These are phyloP conservation scores for Tricholoma sp. DNA, from an alignment of 768 basidiomycete genomes.

Conservation along the genomic window DNA sequence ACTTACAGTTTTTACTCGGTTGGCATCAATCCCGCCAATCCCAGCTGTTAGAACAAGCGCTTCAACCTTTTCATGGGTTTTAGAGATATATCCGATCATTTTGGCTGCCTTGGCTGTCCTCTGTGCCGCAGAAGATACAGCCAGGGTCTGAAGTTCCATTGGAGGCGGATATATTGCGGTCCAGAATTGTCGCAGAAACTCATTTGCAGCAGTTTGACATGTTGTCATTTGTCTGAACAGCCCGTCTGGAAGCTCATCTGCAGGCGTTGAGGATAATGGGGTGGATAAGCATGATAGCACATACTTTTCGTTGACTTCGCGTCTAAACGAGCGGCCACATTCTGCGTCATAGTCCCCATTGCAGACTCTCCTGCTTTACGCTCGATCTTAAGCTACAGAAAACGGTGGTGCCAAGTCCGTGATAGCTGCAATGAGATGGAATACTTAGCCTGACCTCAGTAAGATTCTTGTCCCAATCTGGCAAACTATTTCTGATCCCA, in stretches of 20 bases:
- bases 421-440: background rate
- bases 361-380: slow-evolving; percentile 65
- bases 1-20: slow-evolving; percentile 61
- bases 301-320: slow-evolving; percentile 61
- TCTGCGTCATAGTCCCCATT: slow-evolving; percentile 69
- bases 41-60: slow-evolving; percentile 68
- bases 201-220: slow-evolving; percentile 90
- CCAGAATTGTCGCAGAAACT: slow-evolving; percentile 97
- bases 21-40: slow-evolving; percentile 62
- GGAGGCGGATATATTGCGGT: slow-evolving; percentile 75
- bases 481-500: slow-evolving; percentile 42
- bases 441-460: slow-evolving; percentile 39
- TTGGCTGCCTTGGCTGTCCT: slow-evolving; percentile 74
- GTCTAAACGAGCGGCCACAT: slow-evolving; percentile 68
- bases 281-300: slow-evolving; percentile 14
- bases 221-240: slow-evolving; percentile 81
- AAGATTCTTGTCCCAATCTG: slow-evolving; percentile 55
- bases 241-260: slow-evolving; percentile 76
- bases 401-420: background rate
- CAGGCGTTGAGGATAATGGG: slow-evolving; percentile 5
- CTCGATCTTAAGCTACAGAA: slow-evolving; percentile 58
- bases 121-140: slow-evolving; percentile 56
- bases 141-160: slow-evolving; percentile 47
- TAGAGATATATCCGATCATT: slow-evolving; percentile 80
- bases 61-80: slow-evolving; percentile 77